Conservation (phyloP, 2,329 filamentous ascomycete genomes). For the Diaporthe citrichinensis region DNA sequence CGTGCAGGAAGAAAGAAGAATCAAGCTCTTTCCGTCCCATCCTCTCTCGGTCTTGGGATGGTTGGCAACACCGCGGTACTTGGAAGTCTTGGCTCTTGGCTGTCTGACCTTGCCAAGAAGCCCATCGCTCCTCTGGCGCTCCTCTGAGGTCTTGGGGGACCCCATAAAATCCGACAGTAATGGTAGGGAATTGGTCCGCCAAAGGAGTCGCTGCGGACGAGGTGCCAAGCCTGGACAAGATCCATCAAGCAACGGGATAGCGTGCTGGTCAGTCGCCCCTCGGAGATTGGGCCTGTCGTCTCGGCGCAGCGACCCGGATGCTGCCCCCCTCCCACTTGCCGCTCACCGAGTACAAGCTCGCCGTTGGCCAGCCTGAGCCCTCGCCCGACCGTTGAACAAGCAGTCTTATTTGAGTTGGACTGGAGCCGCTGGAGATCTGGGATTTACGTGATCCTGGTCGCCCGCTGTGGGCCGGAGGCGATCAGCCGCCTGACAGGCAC, state of each 20-base stretch:
- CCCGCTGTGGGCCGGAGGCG: slow-evolving; percentile 23
- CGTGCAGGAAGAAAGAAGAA: not conserved
- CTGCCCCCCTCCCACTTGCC: slow-evolving; percentile 8
- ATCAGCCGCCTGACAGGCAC: slow-evolving; percentile 28
- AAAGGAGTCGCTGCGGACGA: slow-evolving; percentile 2
- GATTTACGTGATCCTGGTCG: slow-evolving; percentile 15
- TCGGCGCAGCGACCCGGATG: slow-evolving; percentile 19
- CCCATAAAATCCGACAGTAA: slow-evolving; percentile 26
- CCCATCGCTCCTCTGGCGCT: slow-evolving; percentile 29
- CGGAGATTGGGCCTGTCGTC: slow-evolving; percentile 21
- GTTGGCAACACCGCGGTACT: slow-evolving; percentile 19
- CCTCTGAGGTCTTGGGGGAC: slow-evolving; percentile 6
- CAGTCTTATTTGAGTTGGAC: slow-evolving; percentile 1
- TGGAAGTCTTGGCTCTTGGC: slow-evolving; percentile 37
- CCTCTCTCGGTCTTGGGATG: not conserved
- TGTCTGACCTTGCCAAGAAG: slow-evolving; percentile 38
- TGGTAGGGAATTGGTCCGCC: slow-evolving; percentile 22
- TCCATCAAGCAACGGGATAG: slow-evolving; percentile 25
- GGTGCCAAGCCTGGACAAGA: slow-evolving; percentile 26
- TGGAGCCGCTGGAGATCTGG: slow-evolving; percentile 13
- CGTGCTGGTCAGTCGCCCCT: slow-evolving; percentile 26
- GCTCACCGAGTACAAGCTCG: slow-evolving; percentile 10
- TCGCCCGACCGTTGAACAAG: not conserved
- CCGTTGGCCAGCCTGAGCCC: not conserved
- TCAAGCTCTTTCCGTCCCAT: slow-evolving; percentile 14